Evolutionary conservation across 208 protist species (phyloP).

Genomic region (Trypanosoma lewisi): DNA sequence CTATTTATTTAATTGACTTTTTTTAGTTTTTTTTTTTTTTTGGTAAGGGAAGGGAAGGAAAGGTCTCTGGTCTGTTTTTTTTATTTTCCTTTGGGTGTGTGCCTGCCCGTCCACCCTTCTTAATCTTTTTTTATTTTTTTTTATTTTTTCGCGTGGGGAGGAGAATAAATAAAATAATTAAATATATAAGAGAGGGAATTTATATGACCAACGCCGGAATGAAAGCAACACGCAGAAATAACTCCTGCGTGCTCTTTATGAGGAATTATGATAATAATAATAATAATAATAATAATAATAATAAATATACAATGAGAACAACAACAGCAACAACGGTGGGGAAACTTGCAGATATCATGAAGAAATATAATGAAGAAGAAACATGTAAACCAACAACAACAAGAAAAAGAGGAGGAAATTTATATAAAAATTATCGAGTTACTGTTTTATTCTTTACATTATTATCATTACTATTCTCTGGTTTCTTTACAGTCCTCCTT

Average conservation of each 20-base stretch:
- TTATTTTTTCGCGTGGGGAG: slow-evolving; percentile 1
- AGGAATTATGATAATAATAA: no score
- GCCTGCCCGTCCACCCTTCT: neutral
- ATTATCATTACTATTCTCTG: slow-evolving; percentile 1
- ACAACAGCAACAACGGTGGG: no score
- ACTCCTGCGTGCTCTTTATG: no score
- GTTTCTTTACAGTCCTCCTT: slow-evolving; percentile 10
- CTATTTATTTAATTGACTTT: slow-evolving; percentile 13
- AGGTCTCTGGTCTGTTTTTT: neutral
- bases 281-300: no score
- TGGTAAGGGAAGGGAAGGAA: neutral
- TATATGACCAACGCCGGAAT: no score
- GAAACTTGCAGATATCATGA: no score
- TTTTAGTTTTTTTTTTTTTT: slow-evolving; percentile 27
- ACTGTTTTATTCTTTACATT: neutral
- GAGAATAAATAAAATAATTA: no score
- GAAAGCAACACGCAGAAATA: no score
- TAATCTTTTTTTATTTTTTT: neutral
- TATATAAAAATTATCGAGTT: neutral
- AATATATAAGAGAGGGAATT: no score
- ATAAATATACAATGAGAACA: no score
- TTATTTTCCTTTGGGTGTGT: neutral
- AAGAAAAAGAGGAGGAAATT: neutral
- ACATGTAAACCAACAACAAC: neutral
- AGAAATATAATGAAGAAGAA: neutral